phyloP scores from a whole-genome alignment of 2,329 filamentous ascomycete species.

The Talaromyces sp. region DNA sequence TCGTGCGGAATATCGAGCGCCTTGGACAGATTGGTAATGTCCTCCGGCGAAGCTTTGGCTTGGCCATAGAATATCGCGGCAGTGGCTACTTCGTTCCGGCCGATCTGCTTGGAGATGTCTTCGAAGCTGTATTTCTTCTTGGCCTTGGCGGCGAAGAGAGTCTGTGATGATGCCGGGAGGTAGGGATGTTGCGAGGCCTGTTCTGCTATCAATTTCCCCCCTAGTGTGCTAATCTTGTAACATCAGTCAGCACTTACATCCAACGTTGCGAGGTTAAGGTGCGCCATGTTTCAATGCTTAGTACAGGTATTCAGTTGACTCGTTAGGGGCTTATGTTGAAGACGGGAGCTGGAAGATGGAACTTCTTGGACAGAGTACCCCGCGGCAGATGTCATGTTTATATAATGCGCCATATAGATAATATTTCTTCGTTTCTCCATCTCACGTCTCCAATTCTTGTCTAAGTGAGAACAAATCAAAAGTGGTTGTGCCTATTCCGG shows the following conservation, averaged over 20 bases:
- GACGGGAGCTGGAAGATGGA: neutral
- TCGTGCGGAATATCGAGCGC: constrained; percentile 61
- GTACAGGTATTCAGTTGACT: neutral
- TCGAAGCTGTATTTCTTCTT: constrained; percentile 73
- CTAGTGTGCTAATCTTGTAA: neutral
- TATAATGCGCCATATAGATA: constrained; percentile 9
- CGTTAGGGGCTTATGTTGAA: neutral
- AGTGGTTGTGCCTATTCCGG: constrained; percentile 1
- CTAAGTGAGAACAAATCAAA: neutral
- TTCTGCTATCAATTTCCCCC: neutral
- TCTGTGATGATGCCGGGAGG: constrained; percentile 67
- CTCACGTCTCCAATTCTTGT: constrained; percentile 1
- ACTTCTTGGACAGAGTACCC: neutral
- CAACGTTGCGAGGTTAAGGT: constrained; percentile 37
- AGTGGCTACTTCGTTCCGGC: constrained; percentile 76
- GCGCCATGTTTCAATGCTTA: constrained; percentile 31
- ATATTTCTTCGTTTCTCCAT: neutral
- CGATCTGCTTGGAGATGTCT: constrained; percentile 67
- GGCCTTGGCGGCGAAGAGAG: constrained; percentile 79
- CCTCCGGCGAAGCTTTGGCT: constrained; percentile 67
- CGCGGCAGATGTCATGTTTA: constrained; percentile 16
- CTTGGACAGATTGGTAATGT: constrained; percentile 63
- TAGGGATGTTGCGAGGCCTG: constrained; percentile 46
- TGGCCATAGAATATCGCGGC: constrained; percentile 92
- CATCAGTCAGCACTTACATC: constrained; percentile 32